Evolutionary conservation across 2,329 filamentous ascomycete species (phyloP), one percentile per base, ranked within the genome.

Genomic region (Cytospora piceae): DNA sequence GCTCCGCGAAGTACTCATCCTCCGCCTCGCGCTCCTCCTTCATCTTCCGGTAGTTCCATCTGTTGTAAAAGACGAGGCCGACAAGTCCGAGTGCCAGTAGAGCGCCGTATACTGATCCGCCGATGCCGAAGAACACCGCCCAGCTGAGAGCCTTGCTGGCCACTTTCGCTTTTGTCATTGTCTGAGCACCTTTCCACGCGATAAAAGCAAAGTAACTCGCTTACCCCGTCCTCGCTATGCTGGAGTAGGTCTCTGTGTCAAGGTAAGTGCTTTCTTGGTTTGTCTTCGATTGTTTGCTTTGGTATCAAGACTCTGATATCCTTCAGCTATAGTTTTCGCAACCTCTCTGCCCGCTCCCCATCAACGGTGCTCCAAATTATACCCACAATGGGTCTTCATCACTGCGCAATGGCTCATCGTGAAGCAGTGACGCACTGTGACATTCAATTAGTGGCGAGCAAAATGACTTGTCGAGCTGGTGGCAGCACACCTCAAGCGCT

Each of bases 11-110:
- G 17, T 39, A 37, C 32, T 32, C 61, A 8, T 57, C 39, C 7
- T 55, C 14, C 1, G 53, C 42, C 22, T 56, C 29, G 20, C 53
- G 39, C 12, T 63, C 17, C 31, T 20, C 31, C 61, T 51, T 63
- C n/a, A 57, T 56, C n/a, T 31, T 57, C 15, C 56, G 61, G 46
- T 49, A 49, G n/a, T 67, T 66, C 63, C 66, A 67, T 17, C 53
- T 46, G 31, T 67, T 67, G 55, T 67, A 66, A n/a, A 27, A 27
- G n/a, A 66, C n/a, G 4, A 67, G 51, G 17, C 31, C 49, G 14
- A 29, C 32, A 22, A 61, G 5, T 12, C 42, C 66, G 4, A 66
- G 14, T 7, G 49, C 32, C 39, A 66, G 34, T 20, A 66, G 51
- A 2, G n/a, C 31, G 9, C 34, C 49, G 20, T 63, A 67, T 22